Evolutionary conservation across 73 alveolate species (phyloP).

Genomic region (Diophrys sp.): DNA sequence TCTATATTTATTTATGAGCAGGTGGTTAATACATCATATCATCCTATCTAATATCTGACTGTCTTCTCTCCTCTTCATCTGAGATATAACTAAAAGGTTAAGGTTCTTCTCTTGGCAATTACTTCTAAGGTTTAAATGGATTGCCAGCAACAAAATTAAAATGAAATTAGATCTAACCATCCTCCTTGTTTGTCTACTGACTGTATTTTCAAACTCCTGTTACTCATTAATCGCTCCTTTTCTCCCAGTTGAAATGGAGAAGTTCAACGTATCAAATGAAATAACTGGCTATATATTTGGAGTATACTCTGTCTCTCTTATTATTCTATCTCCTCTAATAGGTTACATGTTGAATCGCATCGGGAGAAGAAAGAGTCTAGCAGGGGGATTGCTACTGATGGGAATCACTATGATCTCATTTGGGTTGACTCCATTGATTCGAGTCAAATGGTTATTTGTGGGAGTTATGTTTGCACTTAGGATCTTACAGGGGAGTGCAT

Average conservation of each 20-base stretch:
- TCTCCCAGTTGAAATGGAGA: neutral
- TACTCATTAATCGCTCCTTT: conserved; percentile 11
- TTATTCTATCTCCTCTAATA: neutral
- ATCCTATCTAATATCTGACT: too few species aligned
- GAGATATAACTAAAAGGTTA: too few species aligned
- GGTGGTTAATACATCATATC: too few species aligned
- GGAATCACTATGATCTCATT: neutral
- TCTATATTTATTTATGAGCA: too few species aligned
- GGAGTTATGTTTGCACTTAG: neutral
- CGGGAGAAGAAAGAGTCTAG: conserved; percentile 7
- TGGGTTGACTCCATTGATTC: neutral
- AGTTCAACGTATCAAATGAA: neutral
- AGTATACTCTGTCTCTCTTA: neutral
- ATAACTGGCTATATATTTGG: conserved; percentile 8
- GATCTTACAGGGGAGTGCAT: neutral
- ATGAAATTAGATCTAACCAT: neutral
- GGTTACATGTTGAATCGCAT: neutral
- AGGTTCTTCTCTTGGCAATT: too few species aligned
- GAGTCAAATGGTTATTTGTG: neutral
- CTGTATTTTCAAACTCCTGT: neutral
- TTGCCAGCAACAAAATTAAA: neutral
- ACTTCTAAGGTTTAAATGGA: neutral
- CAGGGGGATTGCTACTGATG: neutral
- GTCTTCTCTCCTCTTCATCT: too few species aligned
- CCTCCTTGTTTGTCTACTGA: neutral